Evolutionary conservation across 2,329 filamentous ascomycete species (phyloP), one percentile per base, ranked within the genome.

Genomic region (Aspergillus pseudoglaucus): DNA sequence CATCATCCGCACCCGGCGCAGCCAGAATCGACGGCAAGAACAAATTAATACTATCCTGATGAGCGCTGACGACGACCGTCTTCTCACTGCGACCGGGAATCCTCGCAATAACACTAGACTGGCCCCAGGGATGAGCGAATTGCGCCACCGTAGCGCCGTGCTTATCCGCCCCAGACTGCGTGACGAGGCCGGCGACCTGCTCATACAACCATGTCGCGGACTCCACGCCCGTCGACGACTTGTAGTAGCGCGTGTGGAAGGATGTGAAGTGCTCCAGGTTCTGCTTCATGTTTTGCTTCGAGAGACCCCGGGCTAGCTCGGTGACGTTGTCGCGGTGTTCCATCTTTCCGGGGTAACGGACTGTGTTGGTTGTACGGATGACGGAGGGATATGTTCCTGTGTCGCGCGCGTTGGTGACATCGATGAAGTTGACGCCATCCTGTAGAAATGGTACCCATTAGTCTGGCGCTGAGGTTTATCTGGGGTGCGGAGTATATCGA

Each of bases 11-110:
- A 41, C 91, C 91, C 0, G 91, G 91, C 0, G 91, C 90, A 12
- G 87, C 81, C 30, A 96, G 78, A 32, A 95, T 75, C 2, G 85
- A 88, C 1, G 90, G 91, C 10, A 95, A 71, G 73, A 89, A 95
- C 41, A 95, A 77, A 70, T 97, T 97, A 71, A 95, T 94, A 60
- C 88, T 94, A 68, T 97, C 91, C 67, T 95, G 90, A 68, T 96
- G 90, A 1, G 90, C 90, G 45, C 91, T 90, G 56, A 96, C 85
- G 18, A 96, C 84, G 27, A 94, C 79, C 0, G 90, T 95, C 67
- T 85, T 86, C 62, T 93, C 84, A 49, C 81, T 86, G 73, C 87
- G 80, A 47, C 91, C 91, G 0, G 91, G 91, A 43, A 98, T 89
- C 6, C 85, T 90, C 20, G 89, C 90, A 63, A 97, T 94, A 63